Evolutionary conservation across 2,329 filamentous ascomycete genomes (phyloP), one percentile per base, ranked within the genome.

Genomic region (Zymoseptoria crescenta): DNA sequence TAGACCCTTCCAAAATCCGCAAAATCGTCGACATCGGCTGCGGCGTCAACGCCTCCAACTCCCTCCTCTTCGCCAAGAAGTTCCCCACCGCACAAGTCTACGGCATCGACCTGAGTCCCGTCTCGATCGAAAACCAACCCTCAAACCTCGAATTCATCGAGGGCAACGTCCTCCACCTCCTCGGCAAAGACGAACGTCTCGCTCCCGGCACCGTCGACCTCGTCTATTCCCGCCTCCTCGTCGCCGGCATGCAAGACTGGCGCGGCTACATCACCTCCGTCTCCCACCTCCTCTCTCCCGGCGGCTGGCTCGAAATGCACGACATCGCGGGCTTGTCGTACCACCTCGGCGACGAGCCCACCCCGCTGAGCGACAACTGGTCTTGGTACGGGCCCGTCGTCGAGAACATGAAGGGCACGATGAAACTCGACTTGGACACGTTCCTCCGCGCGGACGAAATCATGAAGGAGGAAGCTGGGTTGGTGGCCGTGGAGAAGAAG

Each of bases 11-110:
- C 8, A 19, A 19, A 6, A 16, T 54, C 13, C 51, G 54, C 29
- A 62, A 57, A 21, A 53, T 62, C 19, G 41, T 75, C 67, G 60
- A 60, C 58, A 56, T 76, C 72, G n/a, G 77, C 76, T 63, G 79
- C 77, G 41, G 73, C 74, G 60, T 77, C 76, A 45, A 60, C 30
- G 60, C 60, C n/a, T 55, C 56, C 24, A 60, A 58, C 58, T 56
- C 58, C 16, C 45, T 60, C 19, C 21, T 57, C 48, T 58, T 62
- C 49, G 60, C 60, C 76, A 45, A 59, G 9, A 52, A 27, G 1
- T 62, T 62, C 28, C 59, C 59, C 3, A 8, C 19, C 5, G 59
- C 59, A 16, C 49, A 54, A 45, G 55, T 62, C 20, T 59, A 57
- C 49, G 59, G 56, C n/a, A 28, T 62, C 24, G 59, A 62, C 41